A percentile compares a stretch with the other conserved stretches of the same genome.
phyloP scores from a whole-genome alignment of 495 filamentous ascomycete genomes.

The Hypoxylon rickii region DNA sequence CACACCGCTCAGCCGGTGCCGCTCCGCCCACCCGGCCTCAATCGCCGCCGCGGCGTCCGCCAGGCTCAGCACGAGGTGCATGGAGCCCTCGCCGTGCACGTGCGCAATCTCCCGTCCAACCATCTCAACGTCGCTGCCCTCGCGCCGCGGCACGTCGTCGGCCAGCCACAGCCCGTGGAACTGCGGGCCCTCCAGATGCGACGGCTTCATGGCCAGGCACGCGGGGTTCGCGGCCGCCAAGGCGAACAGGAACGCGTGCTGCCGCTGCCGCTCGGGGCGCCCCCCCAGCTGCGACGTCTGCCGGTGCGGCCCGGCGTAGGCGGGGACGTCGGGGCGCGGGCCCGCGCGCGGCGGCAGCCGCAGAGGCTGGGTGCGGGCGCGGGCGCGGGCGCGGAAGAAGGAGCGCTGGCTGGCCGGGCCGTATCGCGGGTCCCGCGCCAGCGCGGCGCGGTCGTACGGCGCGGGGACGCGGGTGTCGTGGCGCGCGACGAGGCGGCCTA shows the following conservation, averaged over 20 bases:
- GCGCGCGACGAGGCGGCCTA: conserved; percentile 23
- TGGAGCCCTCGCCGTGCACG: conserved; percentile 34
- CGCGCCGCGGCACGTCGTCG: background rate
- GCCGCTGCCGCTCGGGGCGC: background rate
- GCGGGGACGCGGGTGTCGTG: conserved; percentile 28
- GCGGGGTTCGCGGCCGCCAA: conserved; percentile 23
- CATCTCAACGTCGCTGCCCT: conserved; percentile 5
- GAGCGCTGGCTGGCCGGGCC: conserved; percentile 18
- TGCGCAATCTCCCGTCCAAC: conserved; percentile 38
- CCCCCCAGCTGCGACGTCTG: conserved; percentile 22
- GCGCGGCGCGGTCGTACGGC: conserved; percentile 20
- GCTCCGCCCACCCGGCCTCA: conserved; percentile 37
- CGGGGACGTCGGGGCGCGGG: conserved; percentile 20
- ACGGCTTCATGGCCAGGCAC: conserved; percentile 25
- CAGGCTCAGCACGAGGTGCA: conserved; percentile 35
- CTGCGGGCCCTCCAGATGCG: conserved; percentile 35
- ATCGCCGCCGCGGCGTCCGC: conserved; percentile 36
- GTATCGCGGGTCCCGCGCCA: background rate
- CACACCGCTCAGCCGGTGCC: conserved; percentile 37
- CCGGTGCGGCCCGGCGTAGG: conserved; percentile 36
- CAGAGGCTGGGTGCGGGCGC: too few relatives aligned
- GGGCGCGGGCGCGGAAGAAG: too few relatives aligned
- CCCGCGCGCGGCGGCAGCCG: conserved; percentile 13
- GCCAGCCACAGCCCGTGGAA: conserved; percentile 28
- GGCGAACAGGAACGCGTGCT: conserved; percentile 15